Conservation (phyloP, 164 flowering plant genomes). For the Brasenia schreberi region DNA sequence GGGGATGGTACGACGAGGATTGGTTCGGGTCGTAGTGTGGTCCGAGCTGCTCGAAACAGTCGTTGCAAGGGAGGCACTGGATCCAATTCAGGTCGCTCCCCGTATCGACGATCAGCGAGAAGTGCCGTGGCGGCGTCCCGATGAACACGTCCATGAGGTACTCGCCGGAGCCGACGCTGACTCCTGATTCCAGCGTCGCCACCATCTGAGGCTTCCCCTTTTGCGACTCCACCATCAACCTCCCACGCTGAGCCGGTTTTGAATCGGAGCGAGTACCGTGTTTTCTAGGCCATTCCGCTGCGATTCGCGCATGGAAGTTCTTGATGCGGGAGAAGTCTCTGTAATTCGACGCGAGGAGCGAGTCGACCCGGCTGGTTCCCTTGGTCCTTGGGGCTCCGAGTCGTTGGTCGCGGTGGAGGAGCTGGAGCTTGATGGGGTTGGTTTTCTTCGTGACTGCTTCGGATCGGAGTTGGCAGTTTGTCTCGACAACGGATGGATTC, state of each 20-base stretch:
- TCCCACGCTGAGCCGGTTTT: background rate
- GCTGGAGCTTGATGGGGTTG: conserved; percentile 32
- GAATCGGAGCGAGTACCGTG: background rate
- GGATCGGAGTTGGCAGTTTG: conserved; percentile 17
- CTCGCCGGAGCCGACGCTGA: conserved; percentile 85
- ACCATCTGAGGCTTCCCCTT: conserved; percentile 23
- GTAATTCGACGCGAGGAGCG: conserved; percentile 2
- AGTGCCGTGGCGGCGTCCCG: conserved; percentile 93
- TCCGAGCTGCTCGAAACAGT: conserved; percentile 80
- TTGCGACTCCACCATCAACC: conserved; percentile 1
- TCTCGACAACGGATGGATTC: conserved; percentile 39
- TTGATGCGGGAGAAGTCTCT: conserved; percentile 32
- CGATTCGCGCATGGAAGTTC: conserved; percentile 27
- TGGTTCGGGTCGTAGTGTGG: conserved; percentile 56
- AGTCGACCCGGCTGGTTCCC: conserved; percentile 33
- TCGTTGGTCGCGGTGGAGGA: conserved; percentile 25
- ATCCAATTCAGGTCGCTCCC: conserved; percentile 98
- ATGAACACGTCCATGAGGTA: conserved; percentile 91
- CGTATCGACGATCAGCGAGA: conserved; percentile 76
- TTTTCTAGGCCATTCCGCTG: conserved; percentile 1
- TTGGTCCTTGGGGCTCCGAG: conserved; percentile 7
- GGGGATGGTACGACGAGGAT: conserved; percentile 38
- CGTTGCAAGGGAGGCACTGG: conserved; percentile 77
- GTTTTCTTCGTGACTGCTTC: conserved; percentile 14
- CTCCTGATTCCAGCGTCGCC: conserved; percentile 85